These are phyloP conservation scores for Mytilinidion resinicola DNA, from an alignment of 495 filamentous ascomycete genomes.

Conservation along the genomic window DNA sequence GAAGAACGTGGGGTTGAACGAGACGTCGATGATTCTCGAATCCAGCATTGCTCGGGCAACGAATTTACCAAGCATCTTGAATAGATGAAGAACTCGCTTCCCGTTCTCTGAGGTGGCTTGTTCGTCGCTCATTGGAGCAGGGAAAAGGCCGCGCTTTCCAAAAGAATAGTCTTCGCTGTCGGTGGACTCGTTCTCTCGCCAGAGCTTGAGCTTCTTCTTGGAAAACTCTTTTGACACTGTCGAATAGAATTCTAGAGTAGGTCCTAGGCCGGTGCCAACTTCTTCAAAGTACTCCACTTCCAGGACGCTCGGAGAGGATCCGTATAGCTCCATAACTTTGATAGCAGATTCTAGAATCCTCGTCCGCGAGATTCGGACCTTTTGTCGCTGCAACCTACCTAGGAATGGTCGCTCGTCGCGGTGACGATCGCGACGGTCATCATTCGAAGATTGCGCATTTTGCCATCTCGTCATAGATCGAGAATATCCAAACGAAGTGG, in stretches of 20 bases:
- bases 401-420: slow-evolving; percentile 87
- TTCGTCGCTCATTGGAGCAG: slow-evolving; percentile 79
- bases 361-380: slow-evolving; percentile 87
- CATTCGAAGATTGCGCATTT: slow-evolving; percentile 74
- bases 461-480: slow-evolving; percentile 98
- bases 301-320: slow-evolving; percentile 85
- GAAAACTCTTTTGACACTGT: slow-evolving; percentile 97
- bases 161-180: slow-evolving; percentile 78
- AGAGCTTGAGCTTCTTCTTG: slow-evolving; percentile 92
- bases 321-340: slow-evolving; percentile 99
- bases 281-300: slow-evolving; percentile 99
- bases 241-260: slow-evolving; percentile 97
- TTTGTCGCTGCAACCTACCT: slow-evolving; percentile 91
- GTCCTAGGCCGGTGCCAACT: slow-evolving; percentile 92
- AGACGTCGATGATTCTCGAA: slow-evolving; percentile 95
- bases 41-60: slow-evolving; percentile 98
- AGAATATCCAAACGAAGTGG: slow-evolving; percentile 96
- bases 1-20: slow-evolving; percentile 97
- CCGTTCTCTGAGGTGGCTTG: slow-evolving; percentile 69
- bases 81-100: slow-evolving; percentile 75
- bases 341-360: slow-evolving; percentile 94
- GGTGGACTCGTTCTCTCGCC: slow-evolving; percentile 84
- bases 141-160: slow-evolving; percentile 81
- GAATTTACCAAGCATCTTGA: slow-evolving; percentile 94
- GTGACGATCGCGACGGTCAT: slow-evolving; percentile 69